A percentile compares a stretch with the other conserved stretches of the same genome.
These are phyloP conservation scores for Rhynchospora tenuis DNA, from an alignment of 176 grass and related monocot species.

Conservation along the genomic window DNA sequence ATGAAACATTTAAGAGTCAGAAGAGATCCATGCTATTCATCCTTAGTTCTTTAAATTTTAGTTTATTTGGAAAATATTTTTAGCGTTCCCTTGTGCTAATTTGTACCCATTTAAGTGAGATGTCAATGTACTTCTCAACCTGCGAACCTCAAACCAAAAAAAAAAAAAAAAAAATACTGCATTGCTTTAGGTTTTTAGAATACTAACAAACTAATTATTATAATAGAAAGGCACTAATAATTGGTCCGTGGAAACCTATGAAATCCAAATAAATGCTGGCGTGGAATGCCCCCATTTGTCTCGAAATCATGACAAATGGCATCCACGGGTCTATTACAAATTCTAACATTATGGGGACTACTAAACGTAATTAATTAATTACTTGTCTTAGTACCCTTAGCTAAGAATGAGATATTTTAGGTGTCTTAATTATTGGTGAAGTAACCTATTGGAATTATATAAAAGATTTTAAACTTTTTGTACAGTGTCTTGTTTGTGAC, in stretches of 20 bases:
- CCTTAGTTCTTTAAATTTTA: too few relatives aligned
- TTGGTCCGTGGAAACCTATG: background rate
- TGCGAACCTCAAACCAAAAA: background rate
- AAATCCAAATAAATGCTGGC: constrained; percentile 9
- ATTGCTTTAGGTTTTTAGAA: background rate
- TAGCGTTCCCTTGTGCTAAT: background rate
- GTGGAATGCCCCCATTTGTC: background rate
- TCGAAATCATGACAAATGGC: constrained; percentile 14
- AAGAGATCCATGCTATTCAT: too few relatives aligned
- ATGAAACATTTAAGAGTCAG: too few relatives aligned
- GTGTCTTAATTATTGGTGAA: background rate
- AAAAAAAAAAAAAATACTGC: background rate
- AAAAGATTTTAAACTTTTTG: background rate
- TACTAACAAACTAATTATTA: background rate
- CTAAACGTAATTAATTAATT: background rate
- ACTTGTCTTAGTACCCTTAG: background rate
- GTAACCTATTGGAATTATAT: background rate
- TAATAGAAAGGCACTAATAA: background rate
- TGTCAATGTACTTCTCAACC: background rate
- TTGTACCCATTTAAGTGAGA: background rate
- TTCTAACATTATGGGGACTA: background rate
- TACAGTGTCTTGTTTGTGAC: background rate
- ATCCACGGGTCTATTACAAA: background rate
- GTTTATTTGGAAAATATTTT: background rate
- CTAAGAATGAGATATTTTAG: background rate